phyloP scores from a whole-genome alignment of 2,329 filamentous ascomycete species.

The Penicillium verrucosum region DNA sequence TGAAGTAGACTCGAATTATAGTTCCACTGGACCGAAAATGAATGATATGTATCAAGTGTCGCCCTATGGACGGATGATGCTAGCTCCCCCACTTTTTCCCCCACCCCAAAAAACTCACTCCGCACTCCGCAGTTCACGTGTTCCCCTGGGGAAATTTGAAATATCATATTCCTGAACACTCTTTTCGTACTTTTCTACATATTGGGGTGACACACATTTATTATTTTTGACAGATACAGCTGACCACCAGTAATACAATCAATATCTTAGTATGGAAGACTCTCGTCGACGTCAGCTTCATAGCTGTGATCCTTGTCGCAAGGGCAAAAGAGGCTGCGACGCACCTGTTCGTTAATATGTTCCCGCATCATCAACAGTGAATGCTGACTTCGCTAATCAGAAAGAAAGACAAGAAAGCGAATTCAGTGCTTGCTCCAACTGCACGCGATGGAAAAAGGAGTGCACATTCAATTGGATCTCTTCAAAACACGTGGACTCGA shows the following conservation, averaged over 20 bases:
- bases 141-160: neutral
- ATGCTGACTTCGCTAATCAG: neutral
- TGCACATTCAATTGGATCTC: slow-evolving; percentile 48
- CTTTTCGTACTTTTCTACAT: neutral
- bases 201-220: neutral
- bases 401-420: slow-evolving; percentile 12
- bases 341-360: slow-evolving; percentile 24
- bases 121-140: neutral
- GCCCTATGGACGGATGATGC: neutral
- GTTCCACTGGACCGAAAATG: slow-evolving; percentile 1
- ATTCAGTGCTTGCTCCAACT: slow-evolving; percentile 40
- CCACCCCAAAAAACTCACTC: neutral
- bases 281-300: slow-evolving; percentile 25
- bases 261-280: slow-evolving; percentile 9
- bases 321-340: slow-evolving; percentile 47
- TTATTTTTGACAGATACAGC: too few relatives aligned
- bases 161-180: neutral
- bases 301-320: slow-evolving; percentile 48
- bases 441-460: slow-evolving; percentile 44
- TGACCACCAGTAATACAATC: neutral
- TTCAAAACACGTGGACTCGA: slow-evolving; percentile 20
- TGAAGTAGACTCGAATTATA: neutral
- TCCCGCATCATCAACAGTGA: too few relatives aligned
- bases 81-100: neutral
- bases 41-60: neutral